Evolutionary conservation across 345 rosid species (phyloP).

Genomic region (Melastoma malabathricum): DNA sequence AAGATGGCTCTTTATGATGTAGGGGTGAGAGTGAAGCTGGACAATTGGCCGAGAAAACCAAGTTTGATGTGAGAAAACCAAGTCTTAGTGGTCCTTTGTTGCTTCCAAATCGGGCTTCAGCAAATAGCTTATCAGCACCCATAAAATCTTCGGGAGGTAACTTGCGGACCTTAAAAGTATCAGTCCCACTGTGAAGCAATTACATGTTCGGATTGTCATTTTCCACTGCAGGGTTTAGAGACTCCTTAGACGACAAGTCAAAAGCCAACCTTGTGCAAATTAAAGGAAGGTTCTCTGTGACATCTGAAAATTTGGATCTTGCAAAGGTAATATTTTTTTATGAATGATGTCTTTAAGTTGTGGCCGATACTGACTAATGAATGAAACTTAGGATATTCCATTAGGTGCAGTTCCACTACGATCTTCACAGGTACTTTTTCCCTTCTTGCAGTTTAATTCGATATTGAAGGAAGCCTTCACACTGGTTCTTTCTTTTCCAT

Average conservation of each 20-base stretch:
- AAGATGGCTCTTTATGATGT: constrained; percentile 2
- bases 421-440: constrained; percentile 61
- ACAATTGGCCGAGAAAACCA: constrained; percentile 26
- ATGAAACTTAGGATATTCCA: constrained; percentile 69
- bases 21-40: constrained; percentile 60
- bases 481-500: not conserved
- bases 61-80: constrained; percentile 46
- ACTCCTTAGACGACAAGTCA: constrained; percentile 82
- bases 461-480: constrained; percentile 1
- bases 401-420: constrained; percentile 64
- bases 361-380: constrained; percentile 29
- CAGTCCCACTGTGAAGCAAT: not conserved
- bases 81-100: constrained; percentile 94
- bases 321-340: constrained; percentile 48
- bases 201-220: not conserved
- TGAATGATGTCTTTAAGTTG: constrained; percentile 6
- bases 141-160: constrained; percentile 88
- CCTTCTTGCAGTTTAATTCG: too few relatives aligned
- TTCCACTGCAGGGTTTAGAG: constrained; percentile 59
- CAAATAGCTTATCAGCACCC: constrained; percentile 97
- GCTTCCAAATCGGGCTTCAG: constrained; percentile 94
- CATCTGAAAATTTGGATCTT: constrained; percentile 93
- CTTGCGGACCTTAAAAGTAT: too few relatives aligned
- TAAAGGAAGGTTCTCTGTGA: constrained; percentile 94
- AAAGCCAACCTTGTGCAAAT: constrained; percentile 89